Conservation (phyloP, 2,329 filamentous ascomycete species). For the Fusarium virguliforme region DNA sequence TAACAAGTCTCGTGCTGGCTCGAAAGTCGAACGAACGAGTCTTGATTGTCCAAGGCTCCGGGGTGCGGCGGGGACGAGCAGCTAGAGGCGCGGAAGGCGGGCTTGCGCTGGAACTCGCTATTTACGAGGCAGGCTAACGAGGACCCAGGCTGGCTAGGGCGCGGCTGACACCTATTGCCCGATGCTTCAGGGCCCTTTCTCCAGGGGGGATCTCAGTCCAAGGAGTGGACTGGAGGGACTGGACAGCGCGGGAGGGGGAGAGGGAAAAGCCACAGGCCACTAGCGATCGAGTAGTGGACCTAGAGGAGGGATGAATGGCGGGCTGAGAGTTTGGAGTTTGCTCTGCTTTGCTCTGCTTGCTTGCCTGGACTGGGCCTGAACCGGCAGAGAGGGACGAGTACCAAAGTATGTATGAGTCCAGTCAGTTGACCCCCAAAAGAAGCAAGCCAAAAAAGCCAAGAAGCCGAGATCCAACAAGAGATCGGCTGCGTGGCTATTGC, state of each 20-base stretch:
- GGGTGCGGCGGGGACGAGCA: slow-evolving; percentile 30
- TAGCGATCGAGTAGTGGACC: slow-evolving; percentile 33
- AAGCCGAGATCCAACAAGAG: slow-evolving; percentile 34
- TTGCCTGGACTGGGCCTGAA: slow-evolving; percentile 37
- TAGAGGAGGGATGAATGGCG: slow-evolving; percentile 13
- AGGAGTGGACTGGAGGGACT: slow-evolving; percentile 1
- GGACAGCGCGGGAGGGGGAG: background rate
- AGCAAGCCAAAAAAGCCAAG: slow-evolving; percentile 23
- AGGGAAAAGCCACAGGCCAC: slow-evolving; percentile 38
- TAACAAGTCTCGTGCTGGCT: slow-evolving; percentile 20
- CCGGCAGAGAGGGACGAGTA: slow-evolving; percentile 13
- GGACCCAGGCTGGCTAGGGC: slow-evolving; percentile 22
- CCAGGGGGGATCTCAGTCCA: slow-evolving; percentile 14
- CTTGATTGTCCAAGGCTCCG: slow-evolving; percentile 26
- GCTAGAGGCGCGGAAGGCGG: slow-evolving; percentile 42
- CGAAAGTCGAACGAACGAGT: slow-evolving; percentile 18
- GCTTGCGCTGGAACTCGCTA: slow-evolving; percentile 39
- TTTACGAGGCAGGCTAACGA: slow-evolving; percentile 24
- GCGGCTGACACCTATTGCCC: slow-evolving; percentile 31
- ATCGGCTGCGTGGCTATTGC: slow-evolving; percentile 13
- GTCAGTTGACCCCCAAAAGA: slow-evolving; percentile 15
- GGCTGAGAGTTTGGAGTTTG: slow-evolving; percentile 27
- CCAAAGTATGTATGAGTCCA: slow-evolving; percentile 19
- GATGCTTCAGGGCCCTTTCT: slow-evolving; percentile 28
- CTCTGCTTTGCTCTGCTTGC: slow-evolving; percentile 12